Evolutionary conservation across 371 early-diverging fungal genomes (phyloP), one percentile per base, ranked within the genome.

Genomic region (Rhizopus arrhizus): DNA sequence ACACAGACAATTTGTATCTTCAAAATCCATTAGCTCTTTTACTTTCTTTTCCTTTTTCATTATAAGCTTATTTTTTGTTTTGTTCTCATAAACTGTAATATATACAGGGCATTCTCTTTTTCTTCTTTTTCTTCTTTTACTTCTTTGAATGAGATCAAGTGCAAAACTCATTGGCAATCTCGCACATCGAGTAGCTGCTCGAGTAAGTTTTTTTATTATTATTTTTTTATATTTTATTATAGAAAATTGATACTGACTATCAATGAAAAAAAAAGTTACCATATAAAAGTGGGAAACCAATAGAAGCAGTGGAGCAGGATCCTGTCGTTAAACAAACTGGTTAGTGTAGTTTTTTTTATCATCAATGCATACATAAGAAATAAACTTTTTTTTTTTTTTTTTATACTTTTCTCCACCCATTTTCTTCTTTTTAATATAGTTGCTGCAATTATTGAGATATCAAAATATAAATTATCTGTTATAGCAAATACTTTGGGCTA

Each of bases 291-390:
- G 85, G 83, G 42, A 65, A 81, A 41, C 66, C 69, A 45, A 68
- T 87, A 32, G 88, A 87, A 53, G 72, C 65, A 40, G 72, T 87
- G 50, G 87, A 87, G 58, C 69, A 80, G 58, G 87, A 89, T 69
- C 88, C 88, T 33, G 74, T 87, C 45, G 81, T 89, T 35, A 82
- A 84, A 59, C 88, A 87, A 68, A 87, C 85, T 53, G 82, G 78
- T 74, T 64, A 3, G 38, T 50, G 22, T 13, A 43, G 8, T 36
- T 36, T 11, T 36, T 29, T 56, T 50, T 40, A 16, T 15, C n/a
- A 28, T 2, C 34, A 28, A 11, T 8, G 9, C 22, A 22, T 22
- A 22, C 22, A 22, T 22, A 22, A 22, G 22, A 22, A 22, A 22
- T 22, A 22, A 22, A 22, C 22, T 22, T 22, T 22, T 22, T 22